A percentile compares a stretch with the other conserved stretches of the same genome.
Evolutionary conservation across 305 asterid genomes (phyloP).

Genomic region (Rubia occidens): DNA sequence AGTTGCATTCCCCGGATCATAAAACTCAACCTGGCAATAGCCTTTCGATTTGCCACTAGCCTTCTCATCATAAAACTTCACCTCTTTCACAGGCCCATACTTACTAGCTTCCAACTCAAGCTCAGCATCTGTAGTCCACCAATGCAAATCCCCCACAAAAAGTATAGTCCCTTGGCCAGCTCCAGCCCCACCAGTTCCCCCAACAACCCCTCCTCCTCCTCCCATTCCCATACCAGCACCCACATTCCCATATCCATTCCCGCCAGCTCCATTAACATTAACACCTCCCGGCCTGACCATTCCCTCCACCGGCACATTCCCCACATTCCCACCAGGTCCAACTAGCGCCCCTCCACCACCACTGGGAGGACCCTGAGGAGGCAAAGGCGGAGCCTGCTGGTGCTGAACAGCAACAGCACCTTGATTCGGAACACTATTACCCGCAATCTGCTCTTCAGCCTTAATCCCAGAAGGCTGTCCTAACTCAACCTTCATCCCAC

Average conservation of each 20-base stretch:
- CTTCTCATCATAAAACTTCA: slow-evolving; percentile 80
- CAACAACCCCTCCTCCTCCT: slow-evolving; percentile 22
- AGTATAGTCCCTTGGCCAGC: slow-evolving; percentile 51
- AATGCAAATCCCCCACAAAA: slow-evolving; percentile 91
- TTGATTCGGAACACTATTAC: slow-evolving; percentile 30
- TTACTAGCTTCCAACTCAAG: slow-evolving; percentile 54
- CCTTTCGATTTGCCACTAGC: slow-evolving; percentile 99
- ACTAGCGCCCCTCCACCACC: slow-evolving; percentile 17
- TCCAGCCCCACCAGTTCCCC: slow-evolving; percentile 25
- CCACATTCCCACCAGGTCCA: slow-evolving; percentile 26
- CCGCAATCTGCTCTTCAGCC: slow-evolving; percentile 27
- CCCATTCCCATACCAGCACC: slow-evolving; percentile 7
- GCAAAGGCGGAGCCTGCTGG: slow-evolving; percentile 24
- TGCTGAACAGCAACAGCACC: slow-evolving; percentile 21
- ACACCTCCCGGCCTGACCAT: slow-evolving; percentile 29
- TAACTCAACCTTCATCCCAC: slow-evolving; percentile 50
- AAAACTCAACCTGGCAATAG: slow-evolving; percentile 93
- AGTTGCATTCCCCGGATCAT: slow-evolving; percentile 63
- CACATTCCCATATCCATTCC: slow-evolving; percentile 31
- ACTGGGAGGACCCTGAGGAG: slow-evolving; percentile 20
- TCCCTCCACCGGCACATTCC: slow-evolving; percentile 21
- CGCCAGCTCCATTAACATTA: slow-evolving; percentile 31
- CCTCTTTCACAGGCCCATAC: slow-evolving; percentile 84
- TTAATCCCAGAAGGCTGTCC: slow-evolving; percentile 31
- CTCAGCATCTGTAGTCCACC: slow-evolving; percentile 99